Evolutionary conservation across 1,284 basidiomycete species (phyloP).

Genomic region (Fistulina hepatica): DNA sequence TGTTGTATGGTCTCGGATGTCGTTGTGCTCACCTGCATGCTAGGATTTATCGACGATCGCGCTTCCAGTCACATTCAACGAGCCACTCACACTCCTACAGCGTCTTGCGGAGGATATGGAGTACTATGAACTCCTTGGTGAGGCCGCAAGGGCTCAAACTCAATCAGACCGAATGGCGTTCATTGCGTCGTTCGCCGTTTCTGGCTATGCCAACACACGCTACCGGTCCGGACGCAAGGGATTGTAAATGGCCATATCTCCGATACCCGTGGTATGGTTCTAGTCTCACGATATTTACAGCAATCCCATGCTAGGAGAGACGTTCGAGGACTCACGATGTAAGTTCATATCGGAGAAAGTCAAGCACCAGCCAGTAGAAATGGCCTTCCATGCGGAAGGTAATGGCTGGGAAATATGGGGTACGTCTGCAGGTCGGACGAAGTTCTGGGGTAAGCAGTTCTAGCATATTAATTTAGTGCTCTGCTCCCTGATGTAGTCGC

Average conservation of each 20-base stretch:
- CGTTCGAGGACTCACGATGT: constrained; percentile 74
- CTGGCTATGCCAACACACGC: constrained; percentile 72
- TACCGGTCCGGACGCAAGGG: constrained; percentile 76
- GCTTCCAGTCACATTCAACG: constrained; percentile 83
- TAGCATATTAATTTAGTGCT: constrained; percentile 12
- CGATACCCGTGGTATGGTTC: too few species aligned
- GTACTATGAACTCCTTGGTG: constrained; percentile 59
- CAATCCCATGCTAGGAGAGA: constrained; percentile 83
- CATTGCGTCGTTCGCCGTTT: constrained; percentile 77
- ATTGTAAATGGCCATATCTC: constrained; percentile 62
- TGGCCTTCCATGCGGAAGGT: constrained; percentile 79
- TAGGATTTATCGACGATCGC: constrained; percentile 80
- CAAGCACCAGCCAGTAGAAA: constrained; percentile 72
- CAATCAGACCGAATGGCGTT: constrained; percentile 64
- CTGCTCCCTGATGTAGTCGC: constrained; percentile 13
- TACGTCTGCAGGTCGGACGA: constrained; percentile 70
- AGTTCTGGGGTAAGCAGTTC: constrained; percentile 72
- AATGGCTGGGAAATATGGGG: constrained; percentile 63
- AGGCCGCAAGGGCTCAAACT: constrained; percentile 55
- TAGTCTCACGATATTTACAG: constrained; percentile 28
- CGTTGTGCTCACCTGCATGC: constrained; percentile 8
- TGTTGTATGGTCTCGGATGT: constrained; percentile 1
- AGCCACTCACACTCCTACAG: constrained; percentile 76
- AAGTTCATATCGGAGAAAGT: constrained; percentile 85
- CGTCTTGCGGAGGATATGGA: constrained; percentile 76